Conservation (phyloP, 495 filamentous ascomycete genomes). For the Penicillium desertorum region DNA sequence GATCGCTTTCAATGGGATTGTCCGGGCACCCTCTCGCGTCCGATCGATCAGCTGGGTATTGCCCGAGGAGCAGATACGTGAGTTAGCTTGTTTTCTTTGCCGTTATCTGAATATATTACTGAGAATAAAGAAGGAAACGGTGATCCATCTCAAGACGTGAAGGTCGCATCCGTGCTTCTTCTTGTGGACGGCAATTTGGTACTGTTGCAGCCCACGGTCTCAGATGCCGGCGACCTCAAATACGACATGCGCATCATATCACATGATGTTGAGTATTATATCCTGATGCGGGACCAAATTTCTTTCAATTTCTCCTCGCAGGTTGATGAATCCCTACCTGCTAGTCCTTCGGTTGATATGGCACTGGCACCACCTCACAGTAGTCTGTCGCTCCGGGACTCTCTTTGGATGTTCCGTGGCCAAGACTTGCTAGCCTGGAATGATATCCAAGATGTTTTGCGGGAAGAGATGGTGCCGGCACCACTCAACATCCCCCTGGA, state of each 20-base stretch:
- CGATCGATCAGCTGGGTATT: constrained; percentile 94
- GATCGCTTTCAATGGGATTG: constrained; percentile 95
- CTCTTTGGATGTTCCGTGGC: constrained; percentile 93
- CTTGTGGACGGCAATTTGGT: constrained; percentile 96
- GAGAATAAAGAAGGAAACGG: constrained; percentile 61
- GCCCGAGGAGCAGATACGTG: constrained; percentile 83
- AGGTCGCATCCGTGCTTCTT: constrained; percentile 90
- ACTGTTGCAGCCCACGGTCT: constrained; percentile 79
- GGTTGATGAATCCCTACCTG: constrained; percentile 46
- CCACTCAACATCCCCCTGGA: constrained; percentile 62
- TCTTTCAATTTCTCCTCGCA: constrained; percentile 48
- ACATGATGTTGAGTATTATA: constrained; percentile 93
- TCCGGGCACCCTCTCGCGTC: constrained; percentile 87
- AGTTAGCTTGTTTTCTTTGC: constrained; percentile 24
- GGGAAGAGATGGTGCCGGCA: constrained; percentile 47
- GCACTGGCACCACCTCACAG: constrained; percentile 43
- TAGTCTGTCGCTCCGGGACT: constrained; percentile 68
- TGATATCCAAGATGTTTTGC: constrained; percentile 84
- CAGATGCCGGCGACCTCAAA: constrained; percentile 75
- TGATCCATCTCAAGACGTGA: constrained; percentile 94
- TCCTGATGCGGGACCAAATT: constrained; percentile 83
- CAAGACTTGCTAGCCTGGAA: constrained; percentile 78
- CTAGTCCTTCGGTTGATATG: constrained; percentile 53
- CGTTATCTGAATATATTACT: constrained; percentile 11
- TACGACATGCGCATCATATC: constrained; percentile 98